Evolutionary conservation across 306 rosid genomes (phyloP), one percentile per base, ranked within the genome.

Genomic region (Vicia sativa): DNA sequence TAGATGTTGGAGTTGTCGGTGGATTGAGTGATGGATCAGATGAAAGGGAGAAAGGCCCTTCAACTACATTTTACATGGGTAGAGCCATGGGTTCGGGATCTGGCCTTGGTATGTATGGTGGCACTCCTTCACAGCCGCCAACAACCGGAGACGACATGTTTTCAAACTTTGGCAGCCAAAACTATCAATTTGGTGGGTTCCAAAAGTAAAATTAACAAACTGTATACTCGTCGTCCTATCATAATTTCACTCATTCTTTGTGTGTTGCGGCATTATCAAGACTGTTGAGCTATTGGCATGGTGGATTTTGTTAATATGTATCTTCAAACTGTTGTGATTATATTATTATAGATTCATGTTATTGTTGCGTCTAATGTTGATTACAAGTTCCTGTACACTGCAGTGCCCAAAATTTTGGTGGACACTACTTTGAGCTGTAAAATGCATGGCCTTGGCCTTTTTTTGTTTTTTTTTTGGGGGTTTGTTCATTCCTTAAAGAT

Each of bases 51-150:
- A 88, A 87, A 54, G 96, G 95, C 26, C 87, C 88, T 41, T 73
- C 79, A 46, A 72, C 96, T 11, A 71, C 96, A 6, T 87, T 77
- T 82, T 74, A 77, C 83, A 95, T 87, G 96, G 99, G 99, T 12
- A 87, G 81, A 81, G 97, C 99, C 49, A 95, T 95, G 97, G 97
- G 96, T 50, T 73, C 89, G 0, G 96, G 99, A 62, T 85, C 97
- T 3, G 96, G 99, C 63, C 88, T 93, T 34, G 95, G 97, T 62
- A 76, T 26, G 73, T 74, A 96, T 13, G 90, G 88, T 19, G 72
- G 79, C 78, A 53, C 85, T 60, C 80, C 91, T 70, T 84, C 95
- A 10, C 95, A 82, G 65, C 69, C 83, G 65, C 69, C 83, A 38
- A 23, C 49, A 54, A 72, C 70, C 3, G 92, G 77, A 8, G 87